Evolutionary conservation across 306 rosid species (phyloP).

Genomic region (Ceratonia siliqua): DNA sequence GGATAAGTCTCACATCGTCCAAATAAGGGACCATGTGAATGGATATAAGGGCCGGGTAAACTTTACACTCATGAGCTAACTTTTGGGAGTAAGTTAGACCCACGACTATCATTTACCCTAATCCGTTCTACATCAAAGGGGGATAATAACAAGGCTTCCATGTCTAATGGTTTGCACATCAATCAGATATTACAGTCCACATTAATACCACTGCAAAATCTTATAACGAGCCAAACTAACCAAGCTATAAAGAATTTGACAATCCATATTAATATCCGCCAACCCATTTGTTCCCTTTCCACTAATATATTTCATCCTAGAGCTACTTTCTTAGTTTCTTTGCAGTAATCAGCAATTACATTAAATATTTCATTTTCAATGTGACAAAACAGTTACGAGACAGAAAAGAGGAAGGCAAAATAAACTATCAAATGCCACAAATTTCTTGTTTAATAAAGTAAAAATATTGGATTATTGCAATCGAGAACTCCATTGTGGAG

Average conservation of each 20-base stretch:
- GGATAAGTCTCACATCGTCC: no score
- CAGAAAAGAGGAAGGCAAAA: background rate
- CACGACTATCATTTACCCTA: no score
- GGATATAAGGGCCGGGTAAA: no score
- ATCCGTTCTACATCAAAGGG: no score
- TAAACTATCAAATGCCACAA: slow-evolving; percentile 18
- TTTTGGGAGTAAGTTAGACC: no score
- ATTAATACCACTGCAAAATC: slow-evolving; percentile 3
- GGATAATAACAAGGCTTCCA: background rate
- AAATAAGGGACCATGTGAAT: no score
- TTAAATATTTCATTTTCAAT: background rate
- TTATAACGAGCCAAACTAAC: background rate
- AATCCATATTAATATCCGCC: background rate
- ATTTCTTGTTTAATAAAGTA: slow-evolving; percentile 1
- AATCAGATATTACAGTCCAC: background rate
- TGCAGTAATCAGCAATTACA: background rate
- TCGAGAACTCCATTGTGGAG: slow-evolving; percentile 10
- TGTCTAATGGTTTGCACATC: background rate
- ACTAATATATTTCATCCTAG: background rate
- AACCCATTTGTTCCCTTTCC: background rate
- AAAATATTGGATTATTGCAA: background rate
- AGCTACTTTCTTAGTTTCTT: background rate
- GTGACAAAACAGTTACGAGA: slow-evolving; percentile 15
- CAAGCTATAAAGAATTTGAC: background rate
- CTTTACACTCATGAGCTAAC: no score